phyloP scores from a whole-genome alignment of 2,329 filamentous ascomycete species.

The Aschersonia sp. region DNA sequence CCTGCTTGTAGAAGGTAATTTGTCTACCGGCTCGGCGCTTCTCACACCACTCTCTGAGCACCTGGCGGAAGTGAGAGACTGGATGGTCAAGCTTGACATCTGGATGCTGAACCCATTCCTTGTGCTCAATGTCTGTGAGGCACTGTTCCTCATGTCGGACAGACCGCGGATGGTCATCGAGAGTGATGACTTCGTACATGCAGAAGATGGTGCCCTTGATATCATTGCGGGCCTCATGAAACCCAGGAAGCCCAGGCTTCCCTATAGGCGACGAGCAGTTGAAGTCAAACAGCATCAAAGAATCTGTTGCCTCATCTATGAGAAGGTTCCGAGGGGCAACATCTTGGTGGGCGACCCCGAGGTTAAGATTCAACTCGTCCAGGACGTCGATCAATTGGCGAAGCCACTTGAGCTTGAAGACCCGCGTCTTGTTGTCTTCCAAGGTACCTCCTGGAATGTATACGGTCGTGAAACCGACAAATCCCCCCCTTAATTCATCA shows the following conservation, averaged over 20 bases:
- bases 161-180: conserved; percentile 9
- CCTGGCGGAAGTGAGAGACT: conserved; percentile 12
- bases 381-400: conserved; percentile 19
- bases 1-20: not conserved
- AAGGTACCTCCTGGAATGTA: conserved; percentile 19
- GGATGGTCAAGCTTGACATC: conserved; percentile 16
- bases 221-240: conserved; percentile 11
- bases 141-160: conserved; percentile 12
- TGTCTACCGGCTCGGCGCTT: conserved; percentile 6
- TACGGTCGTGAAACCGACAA: conserved; percentile 21
- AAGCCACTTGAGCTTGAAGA: conserved; percentile 21
- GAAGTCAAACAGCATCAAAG: conserved; percentile 22
- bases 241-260: conserved; percentile 3
- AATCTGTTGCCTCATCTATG: conserved; percentile 16
- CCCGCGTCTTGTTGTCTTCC: conserved; percentile 7
- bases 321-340: conserved; percentile 22
- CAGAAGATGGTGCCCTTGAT: conserved; percentile 18
- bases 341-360: conserved; percentile 23
- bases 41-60: conserved; percentile 13
- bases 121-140: conserved; percentile 5
- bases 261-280: conserved; percentile 12
- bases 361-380: conserved; percentile 21
- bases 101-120: conserved; percentile 16
- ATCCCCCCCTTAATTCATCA: conserved; percentile 14
- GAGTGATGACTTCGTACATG: conserved; percentile 20